Percentiles rank a stretch among this genome's conserved stretches.
These are phyloP conservation scores for Diplodia scrobiculata DNA, from an alignment of 2,329 filamentous ascomycete species.

Conservation along the genomic window DNA sequence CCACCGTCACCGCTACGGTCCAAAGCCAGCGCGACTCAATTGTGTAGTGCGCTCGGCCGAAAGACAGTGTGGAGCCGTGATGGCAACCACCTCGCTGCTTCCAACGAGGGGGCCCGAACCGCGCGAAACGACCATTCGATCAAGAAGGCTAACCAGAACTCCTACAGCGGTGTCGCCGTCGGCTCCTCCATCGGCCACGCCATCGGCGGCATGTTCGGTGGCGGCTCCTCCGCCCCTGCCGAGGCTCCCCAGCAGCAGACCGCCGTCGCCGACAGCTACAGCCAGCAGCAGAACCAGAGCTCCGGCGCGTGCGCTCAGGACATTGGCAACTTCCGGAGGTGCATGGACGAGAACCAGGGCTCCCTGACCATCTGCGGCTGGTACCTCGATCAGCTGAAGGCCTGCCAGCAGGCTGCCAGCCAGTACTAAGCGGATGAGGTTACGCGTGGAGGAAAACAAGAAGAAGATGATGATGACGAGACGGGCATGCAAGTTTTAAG, in stretches of 20 bases:
- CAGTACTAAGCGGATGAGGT: slow-evolving; percentile 47
- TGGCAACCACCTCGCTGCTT: not conserved
- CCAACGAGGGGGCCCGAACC: not conserved
- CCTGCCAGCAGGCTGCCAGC: slow-evolving; percentile 52
- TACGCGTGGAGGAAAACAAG: not conserved
- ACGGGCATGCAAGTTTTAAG: too few species aligned
- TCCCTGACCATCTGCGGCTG: slow-evolving; percentile 96
- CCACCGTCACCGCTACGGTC: not conserved
- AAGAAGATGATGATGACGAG: not conserved
- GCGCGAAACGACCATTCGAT: not conserved
- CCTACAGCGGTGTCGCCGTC: slow-evolving; percentile 86
- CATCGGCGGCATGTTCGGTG: slow-evolving; percentile 87
- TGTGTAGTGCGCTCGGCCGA: not conserved
- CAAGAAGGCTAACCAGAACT: not conserved
- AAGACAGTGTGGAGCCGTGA: not conserved
- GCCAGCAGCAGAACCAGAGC: slow-evolving; percentile 45
- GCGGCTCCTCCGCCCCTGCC: slow-evolving; percentile 59
- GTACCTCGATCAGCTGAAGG: slow-evolving; percentile 90
- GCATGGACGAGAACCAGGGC: slow-evolving; percentile 92
- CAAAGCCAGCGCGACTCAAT: not conserved
- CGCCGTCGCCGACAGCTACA: slow-evolving; percentile 53
- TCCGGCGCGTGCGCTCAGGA: slow-evolving; percentile 67
- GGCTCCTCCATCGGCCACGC: slow-evolving; percentile 95
- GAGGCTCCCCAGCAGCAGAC: slow-evolving; percentile 44
- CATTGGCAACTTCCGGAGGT: slow-evolving; percentile 84